Conservation (phyloP, 352 stramenopile species). For the Phytophthora idaei region DNA sequence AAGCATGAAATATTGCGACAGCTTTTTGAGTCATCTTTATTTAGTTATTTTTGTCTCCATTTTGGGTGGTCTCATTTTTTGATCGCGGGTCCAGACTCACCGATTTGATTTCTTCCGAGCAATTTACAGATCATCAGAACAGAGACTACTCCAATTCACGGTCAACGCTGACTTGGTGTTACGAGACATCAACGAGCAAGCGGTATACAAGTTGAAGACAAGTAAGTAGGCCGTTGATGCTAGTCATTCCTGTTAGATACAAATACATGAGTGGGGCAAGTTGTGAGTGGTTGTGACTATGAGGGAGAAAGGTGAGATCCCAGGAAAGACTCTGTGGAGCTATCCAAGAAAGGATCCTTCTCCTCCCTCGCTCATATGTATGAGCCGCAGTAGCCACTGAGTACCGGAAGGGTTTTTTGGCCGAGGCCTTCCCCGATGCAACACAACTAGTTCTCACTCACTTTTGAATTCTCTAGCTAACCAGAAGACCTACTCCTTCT, state of each 20-base stretch:
- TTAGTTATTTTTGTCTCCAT: too few relatives aligned
- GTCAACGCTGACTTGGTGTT: not conserved
- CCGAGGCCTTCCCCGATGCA: not conserved
- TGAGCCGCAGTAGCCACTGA: not conserved
- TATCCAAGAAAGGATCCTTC: not conserved
- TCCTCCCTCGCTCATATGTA: not conserved
- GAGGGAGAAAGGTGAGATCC: not conserved
- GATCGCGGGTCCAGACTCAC: too few relatives aligned
- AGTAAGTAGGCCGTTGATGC: not conserved
- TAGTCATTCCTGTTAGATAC: not conserved
- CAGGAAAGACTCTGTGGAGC: not conserved
- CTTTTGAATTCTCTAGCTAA: not conserved
- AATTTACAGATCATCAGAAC: too few relatives aligned
- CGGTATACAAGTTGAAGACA: not conserved
- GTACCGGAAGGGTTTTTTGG: not conserved
- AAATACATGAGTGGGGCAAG: not conserved
- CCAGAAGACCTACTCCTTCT: not conserved
- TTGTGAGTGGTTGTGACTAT: not conserved
- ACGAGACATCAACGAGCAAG: not conserved
- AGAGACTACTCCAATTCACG: too few relatives aligned
- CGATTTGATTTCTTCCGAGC: too few relatives aligned
- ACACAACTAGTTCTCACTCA: not conserved
- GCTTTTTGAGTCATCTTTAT: too few relatives aligned
- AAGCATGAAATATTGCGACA: too few relatives aligned
- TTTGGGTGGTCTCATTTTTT: too few relatives aligned